A percentile compares a stretch with the other conserved stretches of the same genome.
phyloP scores from a whole-genome alignment of 805 yeast species.

The Clavispora vitiphila region DNA sequence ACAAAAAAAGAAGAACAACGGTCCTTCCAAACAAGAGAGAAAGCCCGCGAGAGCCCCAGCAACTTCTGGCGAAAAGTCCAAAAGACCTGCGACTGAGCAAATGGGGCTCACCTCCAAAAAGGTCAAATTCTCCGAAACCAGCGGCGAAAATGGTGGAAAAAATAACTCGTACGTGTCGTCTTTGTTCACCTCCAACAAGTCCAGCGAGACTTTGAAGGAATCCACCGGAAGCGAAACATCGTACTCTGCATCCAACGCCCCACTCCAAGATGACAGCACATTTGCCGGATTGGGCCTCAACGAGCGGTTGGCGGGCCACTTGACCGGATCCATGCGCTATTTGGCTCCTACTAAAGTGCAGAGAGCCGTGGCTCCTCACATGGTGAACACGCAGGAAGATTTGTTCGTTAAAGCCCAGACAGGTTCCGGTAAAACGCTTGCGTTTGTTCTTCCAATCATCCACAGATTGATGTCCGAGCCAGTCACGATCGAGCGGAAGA shows the following conservation, averaged over 20 bases:
- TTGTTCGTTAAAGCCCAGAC: slow-evolving; percentile 94
- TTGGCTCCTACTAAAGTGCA: slow-evolving; percentile 83
- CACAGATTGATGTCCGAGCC: slow-evolving; percentile 59
- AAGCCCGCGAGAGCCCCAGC: not conserved
- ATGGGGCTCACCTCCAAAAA: slow-evolving; percentile 24
- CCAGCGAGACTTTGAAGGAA: slow-evolving; percentile 53
- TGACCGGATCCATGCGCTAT: slow-evolving; percentile 52
- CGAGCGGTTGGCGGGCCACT: slow-evolving; percentile 45
- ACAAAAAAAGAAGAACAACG: slow-evolving; percentile 11
- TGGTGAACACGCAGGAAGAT: slow-evolving; percentile 44
- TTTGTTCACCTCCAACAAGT: slow-evolving; percentile 49
- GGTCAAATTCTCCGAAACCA: slow-evolving; percentile 41
- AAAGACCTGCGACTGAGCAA: slow-evolving; percentile 4
- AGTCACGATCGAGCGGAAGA: slow-evolving; percentile 45
- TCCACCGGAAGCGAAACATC: slow-evolving; percentile 38
- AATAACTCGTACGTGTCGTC: slow-evolving; percentile 77
- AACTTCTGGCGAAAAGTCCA: not conserved
- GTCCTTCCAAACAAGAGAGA: slow-evolving; percentile 8
- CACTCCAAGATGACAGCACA: slow-evolving; percentile 61
- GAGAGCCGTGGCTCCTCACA: slow-evolving; percentile 69
- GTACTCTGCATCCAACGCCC: slow-evolving; percentile 76
- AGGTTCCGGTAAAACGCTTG: slow-evolving; percentile 94
- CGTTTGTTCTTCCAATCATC: slow-evolving; percentile 80
- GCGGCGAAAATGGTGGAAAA: slow-evolving; percentile 51
- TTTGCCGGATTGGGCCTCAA: slow-evolving; percentile 71